Conservation (phyloP, 75 land plant genomes). For the Cunninghamia lanceolata region DNA sequence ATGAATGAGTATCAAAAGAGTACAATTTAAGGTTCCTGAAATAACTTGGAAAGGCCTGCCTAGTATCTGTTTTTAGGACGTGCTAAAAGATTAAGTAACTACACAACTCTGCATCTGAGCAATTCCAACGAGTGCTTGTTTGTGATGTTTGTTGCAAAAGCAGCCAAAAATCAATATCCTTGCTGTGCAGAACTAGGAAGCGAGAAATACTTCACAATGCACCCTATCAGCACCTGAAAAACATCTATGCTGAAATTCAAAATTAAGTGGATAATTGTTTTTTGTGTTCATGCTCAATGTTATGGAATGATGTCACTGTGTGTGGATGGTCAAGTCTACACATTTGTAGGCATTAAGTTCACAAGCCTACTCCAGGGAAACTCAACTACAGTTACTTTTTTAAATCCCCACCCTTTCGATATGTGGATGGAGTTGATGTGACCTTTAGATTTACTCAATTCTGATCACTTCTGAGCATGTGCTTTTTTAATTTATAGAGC, state of each 20-base stretch:
- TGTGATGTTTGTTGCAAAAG: background rate
- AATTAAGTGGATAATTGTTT: background rate
- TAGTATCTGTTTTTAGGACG: background rate
- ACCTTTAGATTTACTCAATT: background rate
- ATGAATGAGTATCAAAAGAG: background rate
- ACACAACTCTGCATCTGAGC: background rate
- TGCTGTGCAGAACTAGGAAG: background rate
- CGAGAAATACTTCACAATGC: background rate
- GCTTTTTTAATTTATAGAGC: background rate
- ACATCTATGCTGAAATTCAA: background rate
- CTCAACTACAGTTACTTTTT: background rate
- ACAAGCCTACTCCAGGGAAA: background rate
- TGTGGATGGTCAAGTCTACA: background rate
- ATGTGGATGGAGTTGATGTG: background rate
- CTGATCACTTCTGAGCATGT: background rate
- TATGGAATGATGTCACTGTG: background rate
- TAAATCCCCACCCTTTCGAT: background rate
- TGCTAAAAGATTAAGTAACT: background rate
- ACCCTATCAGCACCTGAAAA: background rate
- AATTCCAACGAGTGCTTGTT: background rate
- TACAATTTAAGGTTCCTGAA: background rate
- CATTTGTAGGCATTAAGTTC: background rate
- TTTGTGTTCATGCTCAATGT: background rate
- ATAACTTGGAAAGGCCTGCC: background rate
- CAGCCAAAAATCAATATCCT: background rate